Evolutionary conservation across 768 basidiomycete genomes (phyloP).

Genomic region (Paxillus ammoniavirescens): DNA sequence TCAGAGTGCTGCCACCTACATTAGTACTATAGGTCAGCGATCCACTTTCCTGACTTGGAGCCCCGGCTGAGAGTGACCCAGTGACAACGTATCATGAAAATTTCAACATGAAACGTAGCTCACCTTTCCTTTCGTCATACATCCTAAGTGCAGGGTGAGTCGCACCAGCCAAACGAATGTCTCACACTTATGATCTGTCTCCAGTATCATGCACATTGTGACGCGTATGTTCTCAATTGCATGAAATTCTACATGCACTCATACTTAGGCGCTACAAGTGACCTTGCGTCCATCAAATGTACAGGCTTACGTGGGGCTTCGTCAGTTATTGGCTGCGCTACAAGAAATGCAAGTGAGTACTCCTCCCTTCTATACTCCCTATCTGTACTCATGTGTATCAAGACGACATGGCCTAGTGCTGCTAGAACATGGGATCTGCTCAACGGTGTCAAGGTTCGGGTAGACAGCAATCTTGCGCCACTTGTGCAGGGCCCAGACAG

Average conservation of each 20-base stretch:
- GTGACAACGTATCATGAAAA: conserved; percentile 60
- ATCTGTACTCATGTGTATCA: conserved; percentile 10
- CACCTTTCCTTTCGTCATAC: conserved; percentile 69
- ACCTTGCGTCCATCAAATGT: conserved; percentile 68
- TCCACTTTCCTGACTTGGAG: not conserved
- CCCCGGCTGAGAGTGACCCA: conserved; percentile 10
- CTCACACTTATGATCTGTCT: conserved; percentile 1
- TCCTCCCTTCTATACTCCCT: not conserved
- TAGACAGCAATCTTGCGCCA: conserved; percentile 38
- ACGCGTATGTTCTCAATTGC: conserved; percentile 47
- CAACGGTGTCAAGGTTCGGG: conserved; percentile 61
- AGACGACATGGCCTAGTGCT: conserved; percentile 74
- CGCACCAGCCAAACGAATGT: not conserved
- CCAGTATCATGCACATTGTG: conserved; percentile 77
- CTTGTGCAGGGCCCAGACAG: conserved; percentile 41
- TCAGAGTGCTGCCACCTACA: conserved; percentile 68
- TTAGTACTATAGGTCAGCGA: conserved; percentile 61
- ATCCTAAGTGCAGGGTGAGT: conserved; percentile 71
- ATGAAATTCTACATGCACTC: conserved; percentile 1
- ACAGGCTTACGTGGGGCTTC: conserved; percentile 64
- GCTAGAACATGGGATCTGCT: conserved; percentile 63
- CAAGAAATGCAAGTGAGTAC: conserved; percentile 64
- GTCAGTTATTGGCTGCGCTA: conserved; percentile 60
- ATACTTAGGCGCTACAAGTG: conserved; percentile 42
- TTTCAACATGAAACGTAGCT: conserved; percentile 57